phyloP scores from a whole-genome alignment of 73 alveolate genomes.

The Urostyla sp. region DNA sequence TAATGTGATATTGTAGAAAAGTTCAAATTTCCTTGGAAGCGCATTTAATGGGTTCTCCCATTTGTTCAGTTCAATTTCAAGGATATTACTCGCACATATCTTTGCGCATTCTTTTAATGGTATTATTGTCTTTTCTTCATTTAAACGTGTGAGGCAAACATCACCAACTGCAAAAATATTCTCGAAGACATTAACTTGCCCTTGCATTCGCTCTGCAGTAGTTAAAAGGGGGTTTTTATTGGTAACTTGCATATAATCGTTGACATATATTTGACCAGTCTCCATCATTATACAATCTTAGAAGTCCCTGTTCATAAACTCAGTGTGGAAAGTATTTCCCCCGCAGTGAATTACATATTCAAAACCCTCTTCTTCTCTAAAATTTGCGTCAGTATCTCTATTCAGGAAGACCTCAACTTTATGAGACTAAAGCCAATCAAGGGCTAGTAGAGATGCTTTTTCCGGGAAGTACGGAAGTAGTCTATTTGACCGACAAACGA shows the following conservation, averaged over 20 bases:
- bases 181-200: not conserved
- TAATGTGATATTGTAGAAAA: not conserved
- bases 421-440: not conserved
- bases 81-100: not conserved
- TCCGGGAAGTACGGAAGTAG: constrained; percentile 31
- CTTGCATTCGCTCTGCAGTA: no score
- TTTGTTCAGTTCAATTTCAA: not conserved
- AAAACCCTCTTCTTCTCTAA: not conserved
- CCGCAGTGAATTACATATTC: constrained; percentile 24
- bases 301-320: not conserved
- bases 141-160: constrained; percentile 15
- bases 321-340: constrained; percentile 13
- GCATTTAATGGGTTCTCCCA: not conserved
- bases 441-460: constrained; percentile 14
- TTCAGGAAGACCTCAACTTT: constrained; percentile 20
- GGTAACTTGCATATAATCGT: constrained; percentile 10
- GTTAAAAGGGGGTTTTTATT: not conserved
- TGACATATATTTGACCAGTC: constrained; percentile 9
- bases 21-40: constrained; percentile 15
- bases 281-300: not conserved
- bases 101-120: not conserved
- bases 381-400: constrained; percentile 6
- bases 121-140: constrained; percentile 8
- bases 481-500: constrained; percentile 1
- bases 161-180: constrained; percentile 39